Percentiles rank a stretch among this genome's conserved stretches.
Conservation (phyloP, 768 basidiomycete species). For the Boletellus ananiceps region DNA sequence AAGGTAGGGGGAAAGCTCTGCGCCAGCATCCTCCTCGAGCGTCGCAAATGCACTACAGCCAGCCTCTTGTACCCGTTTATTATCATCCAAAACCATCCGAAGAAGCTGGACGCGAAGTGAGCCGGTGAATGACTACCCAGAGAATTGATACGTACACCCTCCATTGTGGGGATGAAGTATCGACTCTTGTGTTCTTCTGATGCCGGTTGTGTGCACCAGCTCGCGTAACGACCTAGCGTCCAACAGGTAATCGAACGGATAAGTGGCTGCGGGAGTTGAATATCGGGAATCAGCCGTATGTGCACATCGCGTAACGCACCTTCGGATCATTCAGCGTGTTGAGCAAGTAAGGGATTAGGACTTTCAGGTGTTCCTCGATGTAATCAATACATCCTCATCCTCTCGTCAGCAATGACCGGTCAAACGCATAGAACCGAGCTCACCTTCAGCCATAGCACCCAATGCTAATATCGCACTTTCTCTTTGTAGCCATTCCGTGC, state of each 20-base stretch:
- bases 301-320: conserved; percentile 40
- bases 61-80: conserved; percentile 98
- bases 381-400: conserved; percentile 87
- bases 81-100: conserved; percentile 95
- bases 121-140: background rate
- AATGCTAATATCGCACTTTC: conserved; percentile 95
- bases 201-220: conserved; percentile 87
- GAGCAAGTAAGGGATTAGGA: conserved; percentile 89
- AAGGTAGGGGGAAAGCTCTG: conserved; percentile 85
- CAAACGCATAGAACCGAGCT: conserved; percentile 17
- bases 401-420: conserved; percentile 7
- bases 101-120: conserved; percentile 60
- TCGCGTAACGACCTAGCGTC: conserved; percentile 98
- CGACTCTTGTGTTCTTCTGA: conserved; percentile 83
- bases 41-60: conserved; percentile 99
- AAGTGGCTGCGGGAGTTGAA: conserved; percentile 59
- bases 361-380: conserved; percentile 92
- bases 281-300: background rate
- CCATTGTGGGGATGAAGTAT: conserved; percentile 97
- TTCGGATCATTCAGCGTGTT: conserved; percentile 88
- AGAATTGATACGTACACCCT: conserved; percentile 67
- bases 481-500: conserved; percentile 85
- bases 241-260: conserved; percentile 98
- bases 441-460: conserved; percentile 98
- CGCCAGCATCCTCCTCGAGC: conserved; percentile 93